A percentile compares a stretch with the other conserved stretches of the same genome.
Evolutionary conservation across 1,139 yeast genomes (phyloP).

Genomic region (Williopsis jadinii): DNA sequence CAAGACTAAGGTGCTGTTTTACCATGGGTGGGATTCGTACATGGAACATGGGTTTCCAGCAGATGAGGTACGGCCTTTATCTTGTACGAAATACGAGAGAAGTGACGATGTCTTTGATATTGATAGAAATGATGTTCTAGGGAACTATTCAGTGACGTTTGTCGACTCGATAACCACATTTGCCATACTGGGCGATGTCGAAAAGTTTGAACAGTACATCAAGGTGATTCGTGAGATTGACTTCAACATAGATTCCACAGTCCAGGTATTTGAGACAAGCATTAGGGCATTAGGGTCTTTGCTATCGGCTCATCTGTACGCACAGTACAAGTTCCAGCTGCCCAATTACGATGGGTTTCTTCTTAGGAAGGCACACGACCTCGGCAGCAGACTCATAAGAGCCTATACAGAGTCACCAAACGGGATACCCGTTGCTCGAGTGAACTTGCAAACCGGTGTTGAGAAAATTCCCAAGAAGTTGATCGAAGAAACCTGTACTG

Average conservation of each 20-base stretch:
- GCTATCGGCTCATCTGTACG: constrained; percentile 68
- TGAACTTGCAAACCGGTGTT: constrained; percentile 53
- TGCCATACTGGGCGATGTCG: constrained; percentile 62
- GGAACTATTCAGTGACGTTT: constrained; percentile 72
- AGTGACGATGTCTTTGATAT: constrained; percentile 50
- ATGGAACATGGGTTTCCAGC: constrained; percentile 67
- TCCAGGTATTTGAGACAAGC: constrained; percentile 83
- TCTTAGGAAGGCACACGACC: constrained; percentile 58
- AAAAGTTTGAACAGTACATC: constrained; percentile 45
- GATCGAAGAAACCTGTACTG: constrained; percentile 64
- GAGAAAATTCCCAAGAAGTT: constrained; percentile 26
- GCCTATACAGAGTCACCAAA: constrained; percentile 53
- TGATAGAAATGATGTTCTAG: constrained; percentile 75
- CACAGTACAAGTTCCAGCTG: constrained; percentile 47
- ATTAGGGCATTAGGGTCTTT: constrained; percentile 78
- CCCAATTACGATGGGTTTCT: constrained; percentile 62
- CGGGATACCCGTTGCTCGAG: constrained; percentile 66
- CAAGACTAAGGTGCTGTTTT: constrained; percentile 52
- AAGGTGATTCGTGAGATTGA: constrained; percentile 32
- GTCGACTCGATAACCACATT: constrained; percentile 77
- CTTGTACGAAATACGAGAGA: constrained; percentile 65
- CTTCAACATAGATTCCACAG: constrained; percentile 46
- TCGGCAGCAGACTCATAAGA: constrained; percentile 60
- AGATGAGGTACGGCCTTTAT: constrained; percentile 74
- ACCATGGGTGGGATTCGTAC: constrained; percentile 76